Percentiles rank a stretch among this genome's conserved stretches.
Conservation (phyloP, 106 monocot species). For the Dendrobium chrysotoxum region DNA sequence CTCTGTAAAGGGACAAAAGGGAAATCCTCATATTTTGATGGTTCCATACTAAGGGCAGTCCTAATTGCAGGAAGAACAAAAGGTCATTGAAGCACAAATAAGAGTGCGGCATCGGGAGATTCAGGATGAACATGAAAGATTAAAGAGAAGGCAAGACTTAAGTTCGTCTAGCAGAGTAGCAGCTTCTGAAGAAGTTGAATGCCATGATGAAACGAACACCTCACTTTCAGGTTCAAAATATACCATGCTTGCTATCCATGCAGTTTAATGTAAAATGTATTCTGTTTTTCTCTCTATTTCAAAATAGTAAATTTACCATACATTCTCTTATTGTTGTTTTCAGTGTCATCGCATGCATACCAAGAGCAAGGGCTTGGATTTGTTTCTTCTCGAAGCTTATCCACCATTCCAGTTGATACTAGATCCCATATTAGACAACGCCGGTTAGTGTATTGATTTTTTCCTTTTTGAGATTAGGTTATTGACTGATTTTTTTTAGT, state of each 20-base stretch:
- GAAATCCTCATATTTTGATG: background rate
- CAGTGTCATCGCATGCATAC: conserved; percentile 19
- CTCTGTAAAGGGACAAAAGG: background rate
- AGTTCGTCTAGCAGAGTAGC: conserved; percentile 32
- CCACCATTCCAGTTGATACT: conserved; percentile 22
- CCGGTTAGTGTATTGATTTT: conserved; percentile 27
- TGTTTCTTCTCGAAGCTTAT: conserved; percentile 43
- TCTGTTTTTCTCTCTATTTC: background rate
- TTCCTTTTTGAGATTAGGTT: background rate
- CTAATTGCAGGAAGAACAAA: conserved; percentile 68
- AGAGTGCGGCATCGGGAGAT: conserved; percentile 56
- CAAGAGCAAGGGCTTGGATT: conserved; percentile 24
- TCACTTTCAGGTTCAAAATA: conserved; percentile 29
- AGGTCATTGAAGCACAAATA: conserved; percentile 79
- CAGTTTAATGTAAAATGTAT: background rate
- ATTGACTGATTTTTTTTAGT: background rate
- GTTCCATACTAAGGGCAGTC: background rate
- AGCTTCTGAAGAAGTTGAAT: conserved; percentile 35
- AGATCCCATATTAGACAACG: conserved; percentile 32
- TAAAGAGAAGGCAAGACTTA: conserved; percentile 35
- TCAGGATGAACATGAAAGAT: conserved; percentile 54
- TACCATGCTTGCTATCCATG: background rate
- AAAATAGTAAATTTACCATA: background rate
- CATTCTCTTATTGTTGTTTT: conserved; percentile 1
- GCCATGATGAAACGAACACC: conserved; percentile 28